Base-by-base conservation (phyloP, 2,329 filamentous ascomycete species). In the Thielaviopsis musarum region DNA sequence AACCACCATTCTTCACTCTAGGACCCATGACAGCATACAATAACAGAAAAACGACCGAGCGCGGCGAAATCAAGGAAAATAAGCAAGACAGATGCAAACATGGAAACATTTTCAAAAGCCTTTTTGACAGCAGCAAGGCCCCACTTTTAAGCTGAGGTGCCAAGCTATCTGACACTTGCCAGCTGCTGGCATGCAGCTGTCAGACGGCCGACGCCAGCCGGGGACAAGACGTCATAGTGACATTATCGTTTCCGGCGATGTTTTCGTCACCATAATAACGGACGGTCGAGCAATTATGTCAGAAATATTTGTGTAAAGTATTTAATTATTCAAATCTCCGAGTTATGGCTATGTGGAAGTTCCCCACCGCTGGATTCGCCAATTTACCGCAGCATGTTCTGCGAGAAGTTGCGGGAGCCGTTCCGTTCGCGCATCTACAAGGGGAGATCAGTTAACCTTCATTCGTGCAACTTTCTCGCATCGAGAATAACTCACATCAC, bases 341-440 rank as follows among this genome's bases (percentile, higher is more conserved):
- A 26, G n/a, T 2, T n/a, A 45, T n/a, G 2, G 15, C 13, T n/a
- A 45, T 45, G 38, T 45, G 17, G 38, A 2, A 5, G 38, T 45
- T 45, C 10, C 3, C 17, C 38, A n/a, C 7, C 19, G 38, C 6
- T 2, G 30, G 3, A 19, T 19, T 9, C 30, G 28, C 17, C 21
- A 21, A 30, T 5, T 55, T 34, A 55, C 53, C 53, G 28, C 24
- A 21, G 57, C 56, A 49, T 58, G 55, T 74, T 74, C 64, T 73
- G 74, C 61, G 73, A 72, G 57, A 81, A 78, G 69, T 81, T 82
- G 69, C 73, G 79, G 64, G 66, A 62, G 52, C 77, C 78, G 67
- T 75, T 73, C 52, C 78, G 77, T 58, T 74, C 76, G 53, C 73
- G 71, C 67, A 80, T 76, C 78, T 81, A 21, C 34, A 22, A 26